Base-by-base conservation (phyloP, 176 grass and related monocot genomes). In the Phoenix roebelenii region DNA sequence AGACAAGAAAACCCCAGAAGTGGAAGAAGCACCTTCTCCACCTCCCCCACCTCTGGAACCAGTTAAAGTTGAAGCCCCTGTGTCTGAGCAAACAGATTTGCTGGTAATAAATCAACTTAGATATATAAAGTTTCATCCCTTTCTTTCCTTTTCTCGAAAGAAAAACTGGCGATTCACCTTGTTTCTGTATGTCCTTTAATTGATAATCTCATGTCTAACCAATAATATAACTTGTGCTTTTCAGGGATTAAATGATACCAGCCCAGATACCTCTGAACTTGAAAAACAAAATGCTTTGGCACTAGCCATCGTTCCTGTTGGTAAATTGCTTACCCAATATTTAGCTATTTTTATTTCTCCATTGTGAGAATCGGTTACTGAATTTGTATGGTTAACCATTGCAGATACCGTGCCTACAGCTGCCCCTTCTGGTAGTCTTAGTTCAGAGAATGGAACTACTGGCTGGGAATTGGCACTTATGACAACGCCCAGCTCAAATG, bases 401-500 rank as follows among this genome's bases (percentile, higher is more conserved):
- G 51, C 76, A 88, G 93, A 91, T 53, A 73, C 64, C 61, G 65
- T 15, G 24, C 77, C 79, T 73, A 77, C 70, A 58, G 48, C 80
- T 54, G 78, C 94, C 63, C 52, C 93, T 62, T 54, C 77, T 72
- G 29, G 65, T 3, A 20, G 25, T 28, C 49, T 72, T 67, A 57
- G 23, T 28, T 23, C 77, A n/a, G 69, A 82, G 67, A 79, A 78
- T 30, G 76, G 75, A 23, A 50, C 68, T 50, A 88, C 93, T 24
- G 83, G 93, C 65, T 97, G 93, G 93, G 93, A 97, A 61, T 68
- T 97, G 52, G 87, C 87, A 7, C 66, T 97, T 4, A 66, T 97
- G 23, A 75, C 84, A 0, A 55, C 76, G 24, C 73, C 87, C 2
- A 88, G 87, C 70, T 80, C 87, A 62, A 91, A 67, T 69, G 73